A percentile compares a stretch with the other conserved stretches of the same genome.
These are phyloP conservation scores for Talaromyces sp. DNA, from an alignment of 2,329 filamentous ascomycete species.

Conservation along the genomic window DNA sequence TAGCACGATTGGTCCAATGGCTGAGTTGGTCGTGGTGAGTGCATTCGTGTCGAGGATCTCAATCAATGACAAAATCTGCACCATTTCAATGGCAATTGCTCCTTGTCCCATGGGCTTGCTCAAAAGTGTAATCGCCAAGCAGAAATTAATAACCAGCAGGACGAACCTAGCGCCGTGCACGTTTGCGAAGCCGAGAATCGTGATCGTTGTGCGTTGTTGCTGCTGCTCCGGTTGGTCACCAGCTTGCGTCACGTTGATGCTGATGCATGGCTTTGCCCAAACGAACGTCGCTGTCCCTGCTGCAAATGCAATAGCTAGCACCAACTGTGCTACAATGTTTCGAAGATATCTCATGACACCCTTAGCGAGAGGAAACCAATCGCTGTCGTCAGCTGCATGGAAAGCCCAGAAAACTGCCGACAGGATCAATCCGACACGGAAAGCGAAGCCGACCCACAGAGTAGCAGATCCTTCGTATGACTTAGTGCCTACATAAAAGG, in stretches of 20 bases:
- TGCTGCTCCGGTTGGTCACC: constrained; percentile 20
- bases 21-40: constrained; percentile 52
- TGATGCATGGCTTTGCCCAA: constrained; percentile 79
- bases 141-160: constrained; percentile 71
- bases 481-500: constrained; percentile 72
- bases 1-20: constrained; percentile 78
- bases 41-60: constrained; percentile 59
- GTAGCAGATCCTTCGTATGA: constrained; percentile 84
- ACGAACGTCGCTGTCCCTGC: constrained; percentile 80
- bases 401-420: constrained; percentile 80
- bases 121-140: constrained; percentile 69
- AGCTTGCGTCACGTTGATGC: constrained; percentile 55
- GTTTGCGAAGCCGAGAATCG: constrained; percentile 86
- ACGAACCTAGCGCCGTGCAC: constrained; percentile 88
- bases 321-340: constrained; percentile 71
- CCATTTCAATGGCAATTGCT: constrained; percentile 72
- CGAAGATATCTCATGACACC: constrained; percentile 65
- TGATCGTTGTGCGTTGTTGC: constrained; percentile 49
- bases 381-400: constrained; percentile 75
- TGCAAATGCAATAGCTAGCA: constrained; percentile 72
- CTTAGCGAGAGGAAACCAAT: constrained; percentile 65
- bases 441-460: constrained; percentile 73
- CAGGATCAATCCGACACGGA: constrained; percentile 70
- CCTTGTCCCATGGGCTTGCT: constrained; percentile 94
- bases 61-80: constrained; percentile 76